A percentile compares a stretch with the other conserved stretches of the same genome.
These are phyloP conservation scores for Kwoniella newhampshirensis DNA, from an alignment of 768 basidiomycete genomes.

Conservation along the genomic window DNA sequence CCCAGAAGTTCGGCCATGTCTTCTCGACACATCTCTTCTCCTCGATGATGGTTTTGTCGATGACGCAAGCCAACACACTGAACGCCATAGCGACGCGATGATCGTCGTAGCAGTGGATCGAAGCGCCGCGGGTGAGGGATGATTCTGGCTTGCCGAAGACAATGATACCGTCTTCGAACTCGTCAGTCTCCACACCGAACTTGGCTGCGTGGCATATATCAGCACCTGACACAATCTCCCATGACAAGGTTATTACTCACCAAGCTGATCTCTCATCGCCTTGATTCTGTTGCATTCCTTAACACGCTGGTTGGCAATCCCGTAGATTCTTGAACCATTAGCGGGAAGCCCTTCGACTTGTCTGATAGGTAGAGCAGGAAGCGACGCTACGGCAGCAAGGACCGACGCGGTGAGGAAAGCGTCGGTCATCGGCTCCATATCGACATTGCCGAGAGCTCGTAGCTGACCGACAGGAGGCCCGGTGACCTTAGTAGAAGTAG, in stretches of 20 bases:
- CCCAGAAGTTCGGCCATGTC: conserved; percentile 99
- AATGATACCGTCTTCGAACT: conserved; percentile 89
- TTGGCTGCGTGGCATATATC: conserved; percentile 62
- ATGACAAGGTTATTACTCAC: conserved; percentile 57
- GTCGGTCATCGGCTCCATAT: conserved; percentile 99
- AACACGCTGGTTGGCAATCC: conserved; percentile 96
- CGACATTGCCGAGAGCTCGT: conserved; percentile 77
- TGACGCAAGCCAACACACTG: conserved; percentile 75
- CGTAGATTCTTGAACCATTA: conserved; percentile 75
- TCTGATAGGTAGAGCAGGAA: conserved; percentile 54
- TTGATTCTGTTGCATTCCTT: conserved; percentile 97
- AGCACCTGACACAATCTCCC: not conserved
- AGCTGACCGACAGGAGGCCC: conserved; percentile 82
- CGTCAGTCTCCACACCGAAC: conserved; percentile 88
- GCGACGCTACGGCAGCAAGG: conserved; percentile 75
- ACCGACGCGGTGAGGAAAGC: conserved; percentile 95
- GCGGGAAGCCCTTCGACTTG: conserved; percentile 37
- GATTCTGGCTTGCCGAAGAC: conserved; percentile 72
- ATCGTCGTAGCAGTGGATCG: conserved; percentile 94
- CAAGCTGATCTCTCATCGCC: conserved; percentile 94
- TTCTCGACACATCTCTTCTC: conserved; percentile 98
- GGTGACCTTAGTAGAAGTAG: conserved; percentile 81
- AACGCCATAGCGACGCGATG: conserved; percentile 99
- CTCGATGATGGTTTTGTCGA: conserved; percentile 76
- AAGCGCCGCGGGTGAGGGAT: conserved; percentile 67